Conservation (phyloP, 2,329 filamentous ascomycete species). For the Exophiala phaeomuriformis region DNA sequence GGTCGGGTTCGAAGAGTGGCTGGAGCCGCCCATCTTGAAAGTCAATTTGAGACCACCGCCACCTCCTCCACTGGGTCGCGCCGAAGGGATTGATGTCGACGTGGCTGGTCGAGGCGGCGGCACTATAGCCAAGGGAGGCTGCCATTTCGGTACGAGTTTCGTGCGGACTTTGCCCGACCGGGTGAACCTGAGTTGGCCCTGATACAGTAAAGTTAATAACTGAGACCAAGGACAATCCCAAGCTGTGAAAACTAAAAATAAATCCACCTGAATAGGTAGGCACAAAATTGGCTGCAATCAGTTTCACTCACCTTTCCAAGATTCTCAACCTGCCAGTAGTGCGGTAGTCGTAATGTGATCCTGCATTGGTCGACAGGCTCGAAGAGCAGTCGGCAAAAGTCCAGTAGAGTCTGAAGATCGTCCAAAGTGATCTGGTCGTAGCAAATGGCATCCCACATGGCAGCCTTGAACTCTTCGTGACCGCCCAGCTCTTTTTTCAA, state of each 20-base stretch:
- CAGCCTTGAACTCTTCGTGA: constrained; percentile 45
- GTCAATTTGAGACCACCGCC: constrained; percentile 15
- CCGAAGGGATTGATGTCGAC: constrained; percentile 4
- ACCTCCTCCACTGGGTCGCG: constrained; percentile 6
- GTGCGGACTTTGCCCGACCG: constrained; percentile 36
- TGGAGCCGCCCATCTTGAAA: constrained; percentile 27
- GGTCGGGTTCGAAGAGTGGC: constrained; percentile 30
- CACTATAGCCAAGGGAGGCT: constrained; percentile 21
- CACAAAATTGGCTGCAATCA: background rate
- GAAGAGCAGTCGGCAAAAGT: constrained; percentile 52
- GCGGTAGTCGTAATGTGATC: constrained; percentile 48
- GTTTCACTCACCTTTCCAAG: constrained; percentile 42
- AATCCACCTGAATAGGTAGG: background rate
- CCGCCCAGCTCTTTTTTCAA: constrained; percentile 47
- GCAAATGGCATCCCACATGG: constrained; percentile 51
- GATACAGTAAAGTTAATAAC: constrained; percentile 3
- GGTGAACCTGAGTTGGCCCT: constrained; percentile 41
- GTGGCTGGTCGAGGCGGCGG: background rate
- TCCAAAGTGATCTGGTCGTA: constrained; percentile 45
- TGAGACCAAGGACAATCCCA: constrained; percentile 1
- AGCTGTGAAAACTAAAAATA: background rate
- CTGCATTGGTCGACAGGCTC: constrained; percentile 44
- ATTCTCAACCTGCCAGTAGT: constrained; percentile 50
- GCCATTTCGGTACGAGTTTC: constrained; percentile 30
- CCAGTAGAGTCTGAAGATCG: constrained; percentile 51